These are phyloP conservation scores for Daldinia vernicosa DNA, from an alignment of 495 filamentous ascomycete species.

Conservation along the genomic window DNA sequence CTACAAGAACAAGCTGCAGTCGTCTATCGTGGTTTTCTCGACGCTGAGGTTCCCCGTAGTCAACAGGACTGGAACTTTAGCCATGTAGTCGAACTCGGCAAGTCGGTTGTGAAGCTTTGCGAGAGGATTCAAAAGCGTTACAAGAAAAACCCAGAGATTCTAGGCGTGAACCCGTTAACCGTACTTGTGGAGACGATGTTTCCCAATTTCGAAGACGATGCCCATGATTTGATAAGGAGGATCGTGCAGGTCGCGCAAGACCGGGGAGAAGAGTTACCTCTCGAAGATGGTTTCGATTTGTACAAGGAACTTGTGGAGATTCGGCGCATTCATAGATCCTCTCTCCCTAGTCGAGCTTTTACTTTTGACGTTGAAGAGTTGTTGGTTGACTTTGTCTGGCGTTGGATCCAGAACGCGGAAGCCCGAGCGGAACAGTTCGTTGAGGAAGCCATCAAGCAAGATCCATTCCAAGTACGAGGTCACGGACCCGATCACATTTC, in stretches of 20 bases:
- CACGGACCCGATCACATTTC: conserved; percentile 67
- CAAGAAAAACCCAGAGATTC: conserved; percentile 83
- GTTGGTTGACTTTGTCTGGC: conserved; percentile 92
- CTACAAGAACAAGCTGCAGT: conserved; percentile 75
- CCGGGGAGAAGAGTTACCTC: conserved; percentile 75
- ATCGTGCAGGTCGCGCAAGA: conserved; percentile 77
- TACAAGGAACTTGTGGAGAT: conserved; percentile 89
- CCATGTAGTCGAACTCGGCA: conserved; percentile 86
- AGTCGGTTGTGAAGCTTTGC: conserved; percentile 80
- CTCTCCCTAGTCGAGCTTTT: conserved; percentile 73
- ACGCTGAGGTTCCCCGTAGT: conserved; percentile 75
- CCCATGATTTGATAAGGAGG: conserved; percentile 78
- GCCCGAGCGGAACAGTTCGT: conserved; percentile 83
- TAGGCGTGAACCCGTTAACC: conserved; percentile 86
- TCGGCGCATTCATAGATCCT: conserved; percentile 76
- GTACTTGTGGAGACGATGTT: conserved; percentile 85
- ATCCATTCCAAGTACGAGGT: conserved; percentile 76
- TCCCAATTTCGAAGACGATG: conserved; percentile 88
- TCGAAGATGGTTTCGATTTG: conserved; percentile 92
- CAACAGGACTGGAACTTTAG: conserved; percentile 84
- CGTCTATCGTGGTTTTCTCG: conserved; percentile 76
- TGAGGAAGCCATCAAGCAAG: conserved; percentile 87
- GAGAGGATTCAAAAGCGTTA: conserved; percentile 93
- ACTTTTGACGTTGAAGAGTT: conserved; percentile 86
- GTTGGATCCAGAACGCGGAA: conserved; percentile 87